Base-by-base conservation (phyloP, 1,139 yeast genomes). In the Diutina scorzettiae region DNA sequence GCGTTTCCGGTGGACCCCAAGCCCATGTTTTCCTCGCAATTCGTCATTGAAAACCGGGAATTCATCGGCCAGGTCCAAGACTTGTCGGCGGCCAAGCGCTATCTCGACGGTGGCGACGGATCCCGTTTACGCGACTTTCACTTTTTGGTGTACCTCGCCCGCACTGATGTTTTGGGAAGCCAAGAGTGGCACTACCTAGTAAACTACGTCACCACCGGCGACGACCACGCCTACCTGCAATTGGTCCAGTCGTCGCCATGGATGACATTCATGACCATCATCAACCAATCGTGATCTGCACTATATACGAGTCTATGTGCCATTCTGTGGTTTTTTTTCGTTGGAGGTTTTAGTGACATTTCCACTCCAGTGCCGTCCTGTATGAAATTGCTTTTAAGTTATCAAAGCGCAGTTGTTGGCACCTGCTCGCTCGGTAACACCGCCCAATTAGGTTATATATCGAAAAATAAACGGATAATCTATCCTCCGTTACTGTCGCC, bases 41-140 rank as follows among this genome's bases (percentile, higher is more conserved):
- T 84, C 60, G 76, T 89, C 3, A 74, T 87, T 56, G 94, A 84
- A 52, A 82, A 86, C 55, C 66, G 96, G 45, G 85, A 76, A 45
- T 77, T 76, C 43, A 57, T 85, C 54, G 95, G 95, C 5, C 76
- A 74, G 20, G 64, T 79, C 3, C 95, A 85, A 55, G 86, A 82
- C 48, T 67, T 83, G 33, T 52, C 50, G 20, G 55, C 59, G 8
- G 60, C 64, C 36, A 55, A 56, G 44, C 55, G 59, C 27, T 78
- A 74, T 45, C 62, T 85, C 45, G 69, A 63, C 36, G 55, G 55
- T 18, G 71, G 68, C 17, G 66, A 63, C 21, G 71, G 73, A 4
- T 51, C 73, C 3, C 47, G 52, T n/a, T 52, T 66, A 43, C 62
- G 75, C 42, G 83, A 85, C 56, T 86, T 89, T 69, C 97, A 89